phyloP scores from a whole-genome alignment of 306 rosid genomes.

The Malus sieversii region DNA sequence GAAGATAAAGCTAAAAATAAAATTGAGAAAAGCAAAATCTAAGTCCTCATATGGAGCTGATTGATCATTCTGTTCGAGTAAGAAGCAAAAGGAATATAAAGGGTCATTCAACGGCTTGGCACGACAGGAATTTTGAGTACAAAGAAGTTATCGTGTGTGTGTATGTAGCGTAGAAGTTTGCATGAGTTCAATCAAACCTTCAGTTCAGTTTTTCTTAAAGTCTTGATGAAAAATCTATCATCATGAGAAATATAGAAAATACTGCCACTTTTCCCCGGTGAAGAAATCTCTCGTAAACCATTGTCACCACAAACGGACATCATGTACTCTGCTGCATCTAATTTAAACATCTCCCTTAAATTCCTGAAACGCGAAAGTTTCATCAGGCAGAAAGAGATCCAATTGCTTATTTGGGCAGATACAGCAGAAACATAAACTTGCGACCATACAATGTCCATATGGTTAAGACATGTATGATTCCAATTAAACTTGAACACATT shows the following conservation, averaged over 20 bases:
- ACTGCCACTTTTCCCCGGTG: slow-evolving; percentile 99
- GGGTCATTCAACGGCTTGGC: neutral
- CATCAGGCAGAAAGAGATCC: slow-evolving; percentile 1
- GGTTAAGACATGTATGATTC: neutral
- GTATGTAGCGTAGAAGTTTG: neutral
- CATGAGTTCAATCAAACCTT: slow-evolving; percentile 68
- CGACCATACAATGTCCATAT: neutral
- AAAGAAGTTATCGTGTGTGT: neutral
- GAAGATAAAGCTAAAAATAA: neutral
- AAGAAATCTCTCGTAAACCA: slow-evolving; percentile 80
- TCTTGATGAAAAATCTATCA: slow-evolving; percentile 91
- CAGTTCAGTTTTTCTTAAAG: slow-evolving; percentile 67
- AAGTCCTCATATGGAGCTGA: neutral
- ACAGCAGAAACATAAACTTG: neutral
- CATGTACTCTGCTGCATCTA: slow-evolving; percentile 98
- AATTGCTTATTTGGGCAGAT: neutral
- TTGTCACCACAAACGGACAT: slow-evolving; percentile 91
- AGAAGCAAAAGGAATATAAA: neutral
- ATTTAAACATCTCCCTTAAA: slow-evolving; percentile 96
- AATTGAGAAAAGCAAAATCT: neutral
- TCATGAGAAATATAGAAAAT: slow-evolving; percentile 91
- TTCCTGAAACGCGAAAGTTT: slow-evolving; percentile 50
- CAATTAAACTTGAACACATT: neutral
- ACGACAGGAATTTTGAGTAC: neutral
- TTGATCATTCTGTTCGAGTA: neutral